Base-by-base conservation (phyloP, 139 green algal species). In the Pleodorina starrii region DNA sequence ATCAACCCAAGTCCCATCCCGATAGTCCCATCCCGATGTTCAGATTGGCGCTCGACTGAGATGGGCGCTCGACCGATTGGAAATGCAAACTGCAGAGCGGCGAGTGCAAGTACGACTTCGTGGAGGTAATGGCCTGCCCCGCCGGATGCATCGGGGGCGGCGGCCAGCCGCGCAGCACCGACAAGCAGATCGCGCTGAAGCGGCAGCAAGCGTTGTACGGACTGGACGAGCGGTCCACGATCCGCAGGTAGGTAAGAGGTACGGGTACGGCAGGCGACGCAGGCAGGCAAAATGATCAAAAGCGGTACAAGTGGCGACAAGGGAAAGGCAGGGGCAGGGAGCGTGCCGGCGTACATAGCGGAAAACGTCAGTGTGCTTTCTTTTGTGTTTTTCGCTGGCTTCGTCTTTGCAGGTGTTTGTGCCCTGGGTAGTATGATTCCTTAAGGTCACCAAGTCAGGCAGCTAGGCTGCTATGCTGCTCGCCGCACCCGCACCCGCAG, bases 91-190 rank as follows among this genome's bases (percentile, higher is more conserved):
- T 48, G 69, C 77, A 85, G 77, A 60, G 66, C 1, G 85, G 76
- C 32, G 86, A 86, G 14, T 54, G 89, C 35, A 91, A 94, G 85
- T 92, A 94, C 50, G 90, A 94, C 84, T 96, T 97, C 63, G 86
- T 97, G 9, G 95, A 97, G 91, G 44, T 96, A 35, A 95, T 95
- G 93, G 90, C 93, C 11, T 95, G 93, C 85, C 91, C 93, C 27
- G 87, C 89, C 23, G 93, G 92, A 44, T 97, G 95, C 90, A 95
- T 97, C 78, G 91, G 93, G n/a, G 95, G 95, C 71, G 95, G 92
- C 50, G 95, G 95, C 50, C 93, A 97, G 85, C 95, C 95, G 0
- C 91, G 94, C 74, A 91, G 69, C 46, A 91, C 90, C 9, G 93
- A 95, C 90, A 95, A 95, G 88, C 80, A 86, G 54, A 40, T 94